phyloP scores from a whole-genome alignment of 768 basidiomycete species.

The Albatrellus ellisii region DNA sequence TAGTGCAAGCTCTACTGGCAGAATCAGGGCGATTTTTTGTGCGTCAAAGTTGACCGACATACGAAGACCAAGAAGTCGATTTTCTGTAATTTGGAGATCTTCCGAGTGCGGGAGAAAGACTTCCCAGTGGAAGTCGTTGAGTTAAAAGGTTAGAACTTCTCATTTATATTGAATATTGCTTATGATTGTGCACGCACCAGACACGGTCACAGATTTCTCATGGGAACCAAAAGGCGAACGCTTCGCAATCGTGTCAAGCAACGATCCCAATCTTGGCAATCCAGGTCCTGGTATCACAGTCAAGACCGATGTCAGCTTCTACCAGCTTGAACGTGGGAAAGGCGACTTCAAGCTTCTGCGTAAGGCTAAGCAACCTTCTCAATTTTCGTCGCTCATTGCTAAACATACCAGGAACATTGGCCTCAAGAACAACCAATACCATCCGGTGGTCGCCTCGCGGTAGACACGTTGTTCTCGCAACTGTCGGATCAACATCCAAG shows the following conservation, averaged over 20 bases:
- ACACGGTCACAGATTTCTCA: constrained; percentile 90
- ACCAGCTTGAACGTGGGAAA: constrained; percentile 84
- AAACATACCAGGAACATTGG: not conserved
- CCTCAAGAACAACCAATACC: constrained; percentile 71
- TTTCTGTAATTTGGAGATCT: constrained; percentile 96
- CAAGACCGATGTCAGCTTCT: constrained; percentile 94
- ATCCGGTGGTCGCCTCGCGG: constrained; percentile 96
- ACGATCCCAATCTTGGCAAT: constrained; percentile 86
- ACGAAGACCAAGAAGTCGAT: constrained; percentile 98
- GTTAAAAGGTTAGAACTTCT: constrained; percentile 29
- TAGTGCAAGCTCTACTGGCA: constrained; percentile 99
- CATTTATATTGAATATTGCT: not conserved
- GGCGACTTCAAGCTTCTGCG: constrained; percentile 90
- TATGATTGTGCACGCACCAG: constrained; percentile 18
- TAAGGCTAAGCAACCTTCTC: constrained; percentile 18
- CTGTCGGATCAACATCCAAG: constrained; percentile 88
- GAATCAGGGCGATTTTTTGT: constrained; percentile 95
- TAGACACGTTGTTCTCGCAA: constrained; percentile 90
- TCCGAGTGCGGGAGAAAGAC: constrained; percentile 94
- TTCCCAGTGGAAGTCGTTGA: constrained; percentile 97
- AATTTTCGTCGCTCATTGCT: not conserved
- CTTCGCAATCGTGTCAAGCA: constrained; percentile 90
- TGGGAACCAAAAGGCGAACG: constrained; percentile 99
- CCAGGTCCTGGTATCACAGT: constrained; percentile 85
- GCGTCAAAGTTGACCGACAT: constrained; percentile 97